These are phyloP conservation scores for Geranomyces variabilis DNA, from an alignment of 192 early-diverging fungal genomes.

Conservation along the genomic window DNA sequence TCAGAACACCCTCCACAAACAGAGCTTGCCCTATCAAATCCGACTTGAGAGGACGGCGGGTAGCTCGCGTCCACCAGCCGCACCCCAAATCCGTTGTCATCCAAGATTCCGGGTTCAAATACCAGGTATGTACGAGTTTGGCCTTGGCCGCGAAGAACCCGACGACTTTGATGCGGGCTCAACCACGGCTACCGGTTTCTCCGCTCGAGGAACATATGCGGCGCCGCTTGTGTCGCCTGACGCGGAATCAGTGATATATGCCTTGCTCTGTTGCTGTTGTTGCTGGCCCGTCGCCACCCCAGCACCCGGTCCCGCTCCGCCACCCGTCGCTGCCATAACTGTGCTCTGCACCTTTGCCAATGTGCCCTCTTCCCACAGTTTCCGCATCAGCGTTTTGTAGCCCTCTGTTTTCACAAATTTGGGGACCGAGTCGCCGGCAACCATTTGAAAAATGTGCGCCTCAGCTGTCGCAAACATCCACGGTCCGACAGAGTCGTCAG, in stretches of 20 bases:
- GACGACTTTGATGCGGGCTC: neutral
- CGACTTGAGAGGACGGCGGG: too few relatives aligned
- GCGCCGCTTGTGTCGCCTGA: neutral
- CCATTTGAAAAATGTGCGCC: slow-evolving; percentile 71
- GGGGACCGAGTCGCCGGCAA: slow-evolving; percentile 76
- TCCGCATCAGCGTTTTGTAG: slow-evolving; percentile 36
- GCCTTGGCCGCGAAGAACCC: neutral
- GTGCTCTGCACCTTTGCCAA: slow-evolving; percentile 13
- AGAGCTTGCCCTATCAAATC: too few relatives aligned
- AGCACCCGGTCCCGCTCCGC: neutral
- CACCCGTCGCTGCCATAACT: neutral
- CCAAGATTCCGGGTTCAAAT: neutral
- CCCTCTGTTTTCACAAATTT: slow-evolving; percentile 70
- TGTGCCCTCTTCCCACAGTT: slow-evolving; percentile 14
- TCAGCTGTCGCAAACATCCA: slow-evolving; percentile 64
- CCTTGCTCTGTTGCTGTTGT: neutral
- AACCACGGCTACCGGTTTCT: neutral
- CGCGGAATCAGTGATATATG: neutral
- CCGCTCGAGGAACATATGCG: neutral
- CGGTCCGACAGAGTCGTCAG: neutral
- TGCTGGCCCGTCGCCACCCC: neutral
- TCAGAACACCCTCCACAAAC: too few relatives aligned
- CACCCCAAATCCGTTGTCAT: too few relatives aligned
- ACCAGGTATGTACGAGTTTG: slow-evolving; percentile 6
- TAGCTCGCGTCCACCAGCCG: too few relatives aligned